phyloP scores from a whole-genome alignment of 2,329 filamentous ascomycete species.

The Botrytis elliptica region DNA sequence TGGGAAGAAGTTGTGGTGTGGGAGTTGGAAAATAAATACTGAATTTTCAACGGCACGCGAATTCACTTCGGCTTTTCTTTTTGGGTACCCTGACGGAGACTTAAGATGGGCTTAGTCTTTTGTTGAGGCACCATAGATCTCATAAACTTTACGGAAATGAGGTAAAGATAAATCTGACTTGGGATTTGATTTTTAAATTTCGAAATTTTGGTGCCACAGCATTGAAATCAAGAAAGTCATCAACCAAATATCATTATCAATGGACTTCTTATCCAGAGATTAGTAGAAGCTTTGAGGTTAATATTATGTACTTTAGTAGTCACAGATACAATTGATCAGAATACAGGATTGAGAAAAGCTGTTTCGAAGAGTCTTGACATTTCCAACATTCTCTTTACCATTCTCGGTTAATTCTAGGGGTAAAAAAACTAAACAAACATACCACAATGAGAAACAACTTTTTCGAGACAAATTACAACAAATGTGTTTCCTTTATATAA shows the following conservation, averaged over 20 bases:
- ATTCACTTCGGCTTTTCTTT: not conserved
- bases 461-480: not conserved
- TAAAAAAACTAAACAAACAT: not conserved
- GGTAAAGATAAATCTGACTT: not conserved
- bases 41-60: not conserved
- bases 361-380: not conserved
- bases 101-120: fast-evolving
- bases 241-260: not conserved
- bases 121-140: fast-evolving
- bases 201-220: not conserved
- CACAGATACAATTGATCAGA: not conserved
- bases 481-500: not conserved
- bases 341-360: not conserved
- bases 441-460: too few species aligned
- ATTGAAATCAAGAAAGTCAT: not conserved
- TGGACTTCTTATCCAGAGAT: not conserved
- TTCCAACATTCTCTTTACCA: not conserved
- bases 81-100: not conserved
- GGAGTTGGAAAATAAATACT: not conserved
- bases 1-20: not conserved
- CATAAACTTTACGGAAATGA: not conserved
- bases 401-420: slow-evolving; percentile 3
- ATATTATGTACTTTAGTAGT: too few species aligned
- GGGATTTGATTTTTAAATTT: too few species aligned
- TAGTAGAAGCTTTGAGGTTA: too few species aligned